Conservation (phyloP, 768 basidiomycete species). For the Tulasnella sp. region DNA sequence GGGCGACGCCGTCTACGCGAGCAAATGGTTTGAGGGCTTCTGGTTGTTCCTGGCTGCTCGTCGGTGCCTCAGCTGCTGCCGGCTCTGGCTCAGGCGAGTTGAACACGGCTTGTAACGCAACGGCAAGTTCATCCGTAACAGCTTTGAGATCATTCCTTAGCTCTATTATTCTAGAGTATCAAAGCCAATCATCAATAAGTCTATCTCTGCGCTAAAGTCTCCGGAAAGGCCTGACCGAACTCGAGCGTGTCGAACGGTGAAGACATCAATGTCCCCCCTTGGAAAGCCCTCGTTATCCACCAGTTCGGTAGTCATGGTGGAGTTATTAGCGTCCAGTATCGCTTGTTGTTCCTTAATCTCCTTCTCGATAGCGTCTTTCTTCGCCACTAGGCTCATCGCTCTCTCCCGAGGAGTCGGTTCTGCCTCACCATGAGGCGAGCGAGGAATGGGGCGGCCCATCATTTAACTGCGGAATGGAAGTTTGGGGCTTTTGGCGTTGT, state of each 20-base stretch:
- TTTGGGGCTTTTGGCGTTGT: not conserved
- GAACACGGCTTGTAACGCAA: conserved; percentile 67
- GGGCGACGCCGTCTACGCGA: conserved; percentile 74
- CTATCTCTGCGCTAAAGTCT: not conserved
- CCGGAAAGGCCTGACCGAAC: conserved; percentile 10
- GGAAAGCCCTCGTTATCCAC: conserved; percentile 89
- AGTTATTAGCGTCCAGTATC: conserved; percentile 59
- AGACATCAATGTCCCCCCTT: conserved; percentile 76
- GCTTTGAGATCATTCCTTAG: conserved; percentile 70
- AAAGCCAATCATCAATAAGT: not conserved
- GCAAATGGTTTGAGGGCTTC: conserved; percentile 56
- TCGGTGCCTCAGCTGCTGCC: not conserved
- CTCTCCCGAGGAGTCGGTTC: conserved; percentile 28
- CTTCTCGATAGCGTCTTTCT: conserved; percentile 67
- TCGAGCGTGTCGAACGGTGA: conserved; percentile 62
- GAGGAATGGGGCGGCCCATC: conserved; percentile 9
- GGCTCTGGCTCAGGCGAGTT: conserved; percentile 38
- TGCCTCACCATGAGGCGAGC: not conserved
- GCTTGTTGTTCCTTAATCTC: conserved; percentile 60
- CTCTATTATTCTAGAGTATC: conserved; percentile 53
- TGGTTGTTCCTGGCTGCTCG: conserved; percentile 2
- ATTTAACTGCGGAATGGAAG: not conserved
- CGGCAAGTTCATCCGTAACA: conserved; percentile 62
- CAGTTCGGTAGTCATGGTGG: conserved; percentile 66
- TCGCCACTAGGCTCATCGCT: conserved; percentile 60